These are phyloP conservation scores for Trichoderma sp. DNA, from an alignment of 2,329 filamentous ascomycete genomes.

Conservation along the genomic window DNA sequence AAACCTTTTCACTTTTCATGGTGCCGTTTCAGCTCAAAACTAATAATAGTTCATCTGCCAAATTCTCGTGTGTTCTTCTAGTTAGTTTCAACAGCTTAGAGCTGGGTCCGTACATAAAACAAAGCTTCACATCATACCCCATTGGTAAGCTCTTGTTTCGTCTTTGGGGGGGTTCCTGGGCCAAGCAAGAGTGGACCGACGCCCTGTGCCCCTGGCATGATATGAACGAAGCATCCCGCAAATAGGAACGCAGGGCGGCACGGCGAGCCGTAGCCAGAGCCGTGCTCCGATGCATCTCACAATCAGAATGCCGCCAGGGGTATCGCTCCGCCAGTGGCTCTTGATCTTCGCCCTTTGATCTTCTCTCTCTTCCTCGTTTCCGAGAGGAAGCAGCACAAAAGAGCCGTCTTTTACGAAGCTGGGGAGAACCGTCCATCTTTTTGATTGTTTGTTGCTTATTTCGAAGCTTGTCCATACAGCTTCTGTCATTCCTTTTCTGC, in stretches of 20 bases:
- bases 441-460: background rate
- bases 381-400: background rate
- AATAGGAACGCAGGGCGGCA: conserved; percentile 15
- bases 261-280: background rate
- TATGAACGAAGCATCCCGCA: background rate
- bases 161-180: background rate
- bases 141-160: background rate
- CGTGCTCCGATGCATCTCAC: conserved; percentile 18
- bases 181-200: conserved; percentile 10
- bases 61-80: background rate
- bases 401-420: background rate
- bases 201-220: conserved; percentile 22
- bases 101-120: background rate
- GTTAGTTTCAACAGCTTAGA: background rate
- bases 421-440: background rate
- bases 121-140: background rate
- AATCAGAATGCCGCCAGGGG: conserved; percentile 6
- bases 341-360: background rate
- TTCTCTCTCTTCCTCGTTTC: background rate
- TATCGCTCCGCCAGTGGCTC: background rate
- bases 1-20: background rate
- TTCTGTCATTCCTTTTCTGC: conserved; percentile 10
- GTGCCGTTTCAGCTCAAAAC: background rate
- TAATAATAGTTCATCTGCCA: background rate
- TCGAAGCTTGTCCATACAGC: conserved; percentile 15